Base-by-base conservation (phyloP, 768 basidiomycete genomes). In the Suillus clintonianus region DNA sequence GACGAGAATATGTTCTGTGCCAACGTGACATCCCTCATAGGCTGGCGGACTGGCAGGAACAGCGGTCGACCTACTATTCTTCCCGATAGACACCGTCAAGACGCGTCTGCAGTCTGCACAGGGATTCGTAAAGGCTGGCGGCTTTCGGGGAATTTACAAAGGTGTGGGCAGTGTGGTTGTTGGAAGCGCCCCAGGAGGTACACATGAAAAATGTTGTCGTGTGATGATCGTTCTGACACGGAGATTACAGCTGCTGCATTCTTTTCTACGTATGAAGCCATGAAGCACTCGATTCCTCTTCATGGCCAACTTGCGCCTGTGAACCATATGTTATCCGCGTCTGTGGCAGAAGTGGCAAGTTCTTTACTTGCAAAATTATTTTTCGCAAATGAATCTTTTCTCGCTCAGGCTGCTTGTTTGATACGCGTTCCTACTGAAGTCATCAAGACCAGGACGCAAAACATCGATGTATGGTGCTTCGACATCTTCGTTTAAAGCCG, bases 381-480 rank as follows among this genome's bases (percentile, higher is more conserved):
- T 27, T 67, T 59, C 43, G 74, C 55, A 67, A 10, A 36, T 50
- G 39, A 59, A 60, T 11, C 32, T 30, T 39, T 64, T 60, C 51
- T 59, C 67, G 19, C 30, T 61, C 73, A 92, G 91, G 85, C 90
- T 56, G 95, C 96, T 39, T 99, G 96, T 74, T 80, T 97, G 59
- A 85, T 99, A 58, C 91, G 96, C 55, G 96, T 99, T 3, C 96
- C 96, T 1, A 97, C 96, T 0, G 97, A 98, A 74, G 91, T 99
- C 36, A 90, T 98, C 78, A 99, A 99, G 75, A 96, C 94, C 11
- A 86, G 96, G 4, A 89, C 86, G 63, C 97, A 98, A 98, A 73
- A 95, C 95, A 0, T 89, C 90, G 19, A 86, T 85, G 11, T 95
- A 96, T 69, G 86, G 86, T 8, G 75, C 79, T 5, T 70, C 81